Percentiles rank a stretch among this genome's conserved stretches.
phyloP scores from a whole-genome alignment of 2,329 filamentous ascomycete species.

The Pseudogymnoascus sp. region DNA sequence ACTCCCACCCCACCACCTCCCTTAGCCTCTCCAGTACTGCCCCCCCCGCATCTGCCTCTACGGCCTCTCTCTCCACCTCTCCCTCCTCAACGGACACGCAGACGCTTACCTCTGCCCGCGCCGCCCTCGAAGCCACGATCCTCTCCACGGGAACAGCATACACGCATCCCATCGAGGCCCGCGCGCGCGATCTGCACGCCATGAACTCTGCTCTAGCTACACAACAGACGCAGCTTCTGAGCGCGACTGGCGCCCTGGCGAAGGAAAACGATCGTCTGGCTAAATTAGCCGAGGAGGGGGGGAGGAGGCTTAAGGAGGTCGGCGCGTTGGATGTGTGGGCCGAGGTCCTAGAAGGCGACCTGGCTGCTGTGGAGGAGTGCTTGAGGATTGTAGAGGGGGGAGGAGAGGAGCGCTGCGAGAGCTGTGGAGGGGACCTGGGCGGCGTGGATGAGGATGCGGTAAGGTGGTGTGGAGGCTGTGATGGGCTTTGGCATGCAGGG shows the following conservation, averaged over 20 bases:
- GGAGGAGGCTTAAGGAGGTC: slow-evolving; percentile 64
- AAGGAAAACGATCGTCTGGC: slow-evolving; percentile 59
- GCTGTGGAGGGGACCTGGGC: slow-evolving; percentile 5
- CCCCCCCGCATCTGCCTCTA: slow-evolving; percentile 9
- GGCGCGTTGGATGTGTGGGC: slow-evolving; percentile 84
- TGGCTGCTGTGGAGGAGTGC: slow-evolving; percentile 58
- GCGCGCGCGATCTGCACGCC: slow-evolving; percentile 61
- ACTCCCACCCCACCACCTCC: not conserved
- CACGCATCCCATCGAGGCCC: slow-evolving; percentile 59
- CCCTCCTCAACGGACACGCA: slow-evolving; percentile 24
- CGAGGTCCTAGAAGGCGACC: slow-evolving; percentile 67
- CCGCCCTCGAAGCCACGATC: slow-evolving; percentile 49
- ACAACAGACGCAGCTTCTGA: slow-evolving; percentile 60
- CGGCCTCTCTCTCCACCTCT: slow-evolving; percentile 10
- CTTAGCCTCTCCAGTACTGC: slow-evolving; percentile 7
- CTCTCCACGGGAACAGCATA: slow-evolving; percentile 57
- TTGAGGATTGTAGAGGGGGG: slow-evolving; percentile 43
- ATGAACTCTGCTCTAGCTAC: slow-evolving; percentile 58
- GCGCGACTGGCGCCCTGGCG: slow-evolving; percentile 52
- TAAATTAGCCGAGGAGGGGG: slow-evolving; percentile 55
- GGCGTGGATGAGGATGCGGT: slow-evolving; percentile 10
- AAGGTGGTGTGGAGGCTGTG: not conserved
- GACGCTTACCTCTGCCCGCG: slow-evolving; percentile 49
- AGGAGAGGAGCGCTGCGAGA: not conserved
- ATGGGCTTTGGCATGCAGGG: not conserved